Base-by-base conservation (phyloP, 208 protist species). In the Trypanosoma conorhini region DNA sequence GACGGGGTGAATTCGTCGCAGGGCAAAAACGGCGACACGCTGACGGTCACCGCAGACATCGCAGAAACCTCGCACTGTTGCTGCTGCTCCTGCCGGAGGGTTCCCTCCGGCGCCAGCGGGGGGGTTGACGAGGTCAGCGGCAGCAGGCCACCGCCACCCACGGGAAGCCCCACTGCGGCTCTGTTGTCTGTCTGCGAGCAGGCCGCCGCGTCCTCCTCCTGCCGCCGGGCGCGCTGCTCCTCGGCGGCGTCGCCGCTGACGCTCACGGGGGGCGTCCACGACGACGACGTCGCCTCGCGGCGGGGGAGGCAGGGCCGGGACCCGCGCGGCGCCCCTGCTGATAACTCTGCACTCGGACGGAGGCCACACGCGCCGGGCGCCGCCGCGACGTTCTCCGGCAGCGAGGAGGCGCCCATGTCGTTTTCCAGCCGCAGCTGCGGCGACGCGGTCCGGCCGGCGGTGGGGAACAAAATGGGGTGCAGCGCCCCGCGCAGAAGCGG, bases 1-100 rank as follows among this genome's bases (percentile, higher is more conserved):
- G 52, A 68, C 10, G 51, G 35, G 22, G 63, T 60, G 28, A 24
- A 51, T 1, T 50, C 51, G 3, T 68, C 63, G 21, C 57, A n/a
- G 5, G 63, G 52, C 22, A 68, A 35, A 50, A 68, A 68, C 13
- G 63, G 63, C 9, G 63, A 68, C 3, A 68, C 51, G 21, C 28
- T 58, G 4, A 68, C 50, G 17, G 28, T 68, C 12, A 28, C 52
- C 0, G 31, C 28, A 60, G 50, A 68, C 19, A 2, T 17, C 30
- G 52, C 19, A 22, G 52, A 60, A 5, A 13, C 33, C 22, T 68
- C 52, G 0, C 33, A 60, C 54, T 67, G 62, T 26, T 62, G 38
- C 5, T 62, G 35, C n/a, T 26, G 50, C n/a, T 54, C 21, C 50
- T 26, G n/a, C n/a, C 28, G 50, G 1, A 12, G n/a, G 5, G 0